Evolutionary conservation across 345 rosid species (phyloP).

Genomic region (Eucalyptus victrix): DNA sequence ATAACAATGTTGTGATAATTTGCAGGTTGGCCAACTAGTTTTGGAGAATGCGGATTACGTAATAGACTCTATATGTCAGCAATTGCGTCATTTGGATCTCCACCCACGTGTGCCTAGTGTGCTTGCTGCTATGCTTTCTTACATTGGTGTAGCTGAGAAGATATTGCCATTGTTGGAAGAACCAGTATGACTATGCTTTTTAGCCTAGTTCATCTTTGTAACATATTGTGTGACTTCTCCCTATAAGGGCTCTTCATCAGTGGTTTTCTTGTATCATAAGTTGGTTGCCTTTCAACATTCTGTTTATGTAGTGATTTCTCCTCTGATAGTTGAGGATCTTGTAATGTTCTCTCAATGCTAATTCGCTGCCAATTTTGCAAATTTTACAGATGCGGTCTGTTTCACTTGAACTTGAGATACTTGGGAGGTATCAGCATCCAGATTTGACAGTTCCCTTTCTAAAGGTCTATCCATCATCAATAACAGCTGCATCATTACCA

Average conservation of each 20-base stretch:
- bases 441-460: constrained; percentile 72
- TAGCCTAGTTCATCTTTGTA: neutral
- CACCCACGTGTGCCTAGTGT: constrained; percentile 88
- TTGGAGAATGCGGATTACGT: constrained; percentile 89
- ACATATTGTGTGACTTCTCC: neutral
- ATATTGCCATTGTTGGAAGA: constrained; percentile 82
- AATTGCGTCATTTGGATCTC: constrained; percentile 81
- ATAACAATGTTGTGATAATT: neutral
- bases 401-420: constrained; percentile 80
- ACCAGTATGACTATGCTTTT: constrained; percentile 39
- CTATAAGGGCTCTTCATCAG: neutral
- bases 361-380: neutral
- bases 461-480: constrained; percentile 31
- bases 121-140: constrained; percentile 94
- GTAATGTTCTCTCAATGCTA: neutral
- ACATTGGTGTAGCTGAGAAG: constrained; percentile 71
- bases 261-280: neutral
- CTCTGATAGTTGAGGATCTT: neutral
- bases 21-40: constrained; percentile 83
- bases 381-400: constrained; percentile 66
- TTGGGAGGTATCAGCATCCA: constrained; percentile 89
- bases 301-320: neutral
- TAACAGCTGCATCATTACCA: neutral
- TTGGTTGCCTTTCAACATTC: neutral
- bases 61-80: constrained; percentile 82